Evolutionary conservation across 2,329 filamentous ascomycete species (phyloP).

Genomic region (Colletotrichum aenigma): DNA sequence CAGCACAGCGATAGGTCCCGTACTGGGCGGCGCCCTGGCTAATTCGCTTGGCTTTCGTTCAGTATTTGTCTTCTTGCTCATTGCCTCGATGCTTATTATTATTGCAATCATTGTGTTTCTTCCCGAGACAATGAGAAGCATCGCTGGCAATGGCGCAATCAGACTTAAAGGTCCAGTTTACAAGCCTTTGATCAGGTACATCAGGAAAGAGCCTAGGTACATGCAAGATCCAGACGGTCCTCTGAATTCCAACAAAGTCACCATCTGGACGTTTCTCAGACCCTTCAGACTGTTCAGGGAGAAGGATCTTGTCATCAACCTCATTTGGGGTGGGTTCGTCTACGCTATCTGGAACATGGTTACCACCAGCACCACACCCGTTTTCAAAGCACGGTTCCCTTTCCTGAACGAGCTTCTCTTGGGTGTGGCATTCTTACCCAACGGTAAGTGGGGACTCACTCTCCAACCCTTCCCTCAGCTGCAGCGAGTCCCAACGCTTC

Average conservation of each 20-base stretch:
- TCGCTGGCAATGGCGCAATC: constrained; percentile 30
- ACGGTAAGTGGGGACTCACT: constrained; percentile 18
- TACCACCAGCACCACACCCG: constrained; percentile 41
- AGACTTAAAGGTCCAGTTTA: constrained; percentile 27
- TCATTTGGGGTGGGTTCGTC: constrained; percentile 42
- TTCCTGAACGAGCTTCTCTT: constrained; percentile 26
- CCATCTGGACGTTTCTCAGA: constrained; percentile 34
- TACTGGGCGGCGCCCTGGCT: constrained; percentile 33
- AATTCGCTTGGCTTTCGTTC: constrained; percentile 20
- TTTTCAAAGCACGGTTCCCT: constrained; percentile 33
- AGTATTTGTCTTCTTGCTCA: constrained; percentile 18
- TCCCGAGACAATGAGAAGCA: constrained; percentile 31
- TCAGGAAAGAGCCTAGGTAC: constrained; percentile 20
- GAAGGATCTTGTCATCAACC: constrained; percentile 45
- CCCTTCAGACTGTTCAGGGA: constrained; percentile 43
- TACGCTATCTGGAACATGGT: constrained; percentile 53
- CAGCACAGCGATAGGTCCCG: constrained; percentile 34
- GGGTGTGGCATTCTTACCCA: constrained; percentile 31
- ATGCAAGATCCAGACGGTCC: constrained; percentile 23
- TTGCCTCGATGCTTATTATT: constrained; percentile 14
- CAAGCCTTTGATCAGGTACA: constrained; percentile 24
- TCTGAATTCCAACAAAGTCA: constrained; percentile 26
- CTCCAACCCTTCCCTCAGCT: neutral
- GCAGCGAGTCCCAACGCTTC: neutral
- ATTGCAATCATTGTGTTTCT: constrained; percentile 25